Conservation (phyloP, 371 early-diverging fungal species). For the Mucor racemosus region DNA sequence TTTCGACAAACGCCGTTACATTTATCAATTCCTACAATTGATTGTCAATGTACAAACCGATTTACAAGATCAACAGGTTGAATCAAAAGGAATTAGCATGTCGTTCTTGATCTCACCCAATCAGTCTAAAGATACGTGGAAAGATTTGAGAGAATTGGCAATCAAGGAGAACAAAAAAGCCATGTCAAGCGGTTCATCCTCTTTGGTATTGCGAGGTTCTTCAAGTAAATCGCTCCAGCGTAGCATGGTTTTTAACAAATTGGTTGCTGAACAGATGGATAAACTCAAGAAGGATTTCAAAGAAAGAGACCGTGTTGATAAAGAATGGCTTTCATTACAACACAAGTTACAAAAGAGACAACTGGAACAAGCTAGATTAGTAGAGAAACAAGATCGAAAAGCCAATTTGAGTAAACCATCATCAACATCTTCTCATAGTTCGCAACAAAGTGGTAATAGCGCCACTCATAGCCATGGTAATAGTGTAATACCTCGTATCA, state of each 20-base stretch:
- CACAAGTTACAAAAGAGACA: constrained; percentile 72
- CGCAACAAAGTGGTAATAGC: constrained; percentile 1
- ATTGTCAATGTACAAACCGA: constrained; percentile 48
- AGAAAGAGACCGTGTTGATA: constrained; percentile 73
- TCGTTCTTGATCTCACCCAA: constrained; percentile 36
- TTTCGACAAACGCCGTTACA: constrained; percentile 73
- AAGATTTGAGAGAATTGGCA: constrained; percentile 44
- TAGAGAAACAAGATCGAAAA: constrained; percentile 61
- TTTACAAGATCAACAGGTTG: constrained; percentile 23
- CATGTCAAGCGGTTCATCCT: constrained; percentile 26
- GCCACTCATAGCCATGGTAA: constrained; percentile 5
- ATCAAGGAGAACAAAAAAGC: constrained; percentile 39
- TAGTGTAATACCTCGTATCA: constrained; percentile 43
- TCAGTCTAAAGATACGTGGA: constrained; percentile 32
- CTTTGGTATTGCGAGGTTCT: constrained; percentile 27
- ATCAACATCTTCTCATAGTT: neutral
- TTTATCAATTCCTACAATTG: constrained; percentile 67
- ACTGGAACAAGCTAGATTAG: constrained; percentile 67
- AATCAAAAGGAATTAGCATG: constrained; percentile 16
- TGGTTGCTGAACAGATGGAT: constrained; percentile 70
- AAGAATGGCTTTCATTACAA: constrained; percentile 69
- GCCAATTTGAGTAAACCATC: neutral
- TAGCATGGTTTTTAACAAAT: constrained; percentile 52
- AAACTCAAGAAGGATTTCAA: constrained; percentile 72
- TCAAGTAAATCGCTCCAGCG: constrained; percentile 20